Evolutionary conservation across 345 rosid species (phyloP).

Genomic region (Raphanus sativus): DNA sequence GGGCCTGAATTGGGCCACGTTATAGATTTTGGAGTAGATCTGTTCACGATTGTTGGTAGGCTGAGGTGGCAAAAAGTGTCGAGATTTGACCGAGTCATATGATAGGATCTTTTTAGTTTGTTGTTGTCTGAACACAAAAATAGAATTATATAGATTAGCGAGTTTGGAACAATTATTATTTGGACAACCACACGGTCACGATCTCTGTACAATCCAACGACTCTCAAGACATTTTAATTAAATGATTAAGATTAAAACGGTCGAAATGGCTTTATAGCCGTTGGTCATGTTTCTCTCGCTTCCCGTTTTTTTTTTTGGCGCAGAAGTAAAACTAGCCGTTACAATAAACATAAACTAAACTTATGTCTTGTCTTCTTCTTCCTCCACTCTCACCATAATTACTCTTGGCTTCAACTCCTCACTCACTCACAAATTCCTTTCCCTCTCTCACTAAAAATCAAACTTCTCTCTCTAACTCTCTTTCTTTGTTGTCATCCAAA

Average conservation of each 20-base stretch:
- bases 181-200: background rate
- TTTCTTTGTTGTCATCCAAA: constrained; percentile 3
- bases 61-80: constrained; percentile 26
- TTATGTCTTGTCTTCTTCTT: constrained; percentile 36
- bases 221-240: constrained; percentile 3
- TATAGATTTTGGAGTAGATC: background rate
- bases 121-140: constrained; percentile 14
- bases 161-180: constrained; percentile 1
- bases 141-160: constrained; percentile 1
- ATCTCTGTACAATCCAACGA: constrained; percentile 11
- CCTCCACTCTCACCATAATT: constrained; percentile 31
- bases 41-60: background rate
- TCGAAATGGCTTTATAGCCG: constrained; percentile 39
- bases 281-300: constrained; percentile 40
- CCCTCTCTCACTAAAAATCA: constrained; percentile 19
- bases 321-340: constrained; percentile 40
- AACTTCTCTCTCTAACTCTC: constrained; percentile 16
- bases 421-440: constrained; percentile 16
- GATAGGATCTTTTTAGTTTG: background rate
- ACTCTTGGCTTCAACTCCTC: constrained; percentile 28
- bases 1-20: background rate
- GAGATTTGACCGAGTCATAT: background rate
- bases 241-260: constrained; percentile 32
- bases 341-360: constrained; percentile 28
- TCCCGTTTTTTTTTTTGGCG: constrained; percentile 31